A percentile compares a stretch with the other conserved stretches of the same genome.
Evolutionary conservation across 2,329 filamentous ascomycete genomes (phyloP).

Genomic region (Polychaeton citri): DNA sequence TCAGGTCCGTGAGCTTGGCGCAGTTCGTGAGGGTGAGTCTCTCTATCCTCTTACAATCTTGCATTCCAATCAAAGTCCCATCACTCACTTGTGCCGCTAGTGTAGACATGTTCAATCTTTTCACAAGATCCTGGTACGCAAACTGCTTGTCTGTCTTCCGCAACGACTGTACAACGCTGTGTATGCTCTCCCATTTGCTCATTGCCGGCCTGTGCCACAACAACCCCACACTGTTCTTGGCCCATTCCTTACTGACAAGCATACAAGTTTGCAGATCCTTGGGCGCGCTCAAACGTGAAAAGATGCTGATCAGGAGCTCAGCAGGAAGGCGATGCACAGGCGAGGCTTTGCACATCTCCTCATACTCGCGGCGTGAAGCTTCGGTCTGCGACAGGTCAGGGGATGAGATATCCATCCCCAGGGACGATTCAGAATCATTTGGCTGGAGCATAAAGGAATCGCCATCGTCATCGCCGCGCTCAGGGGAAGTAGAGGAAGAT

Average conservation of each 20-base stretch:
- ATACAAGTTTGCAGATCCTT: conserved; percentile 75
- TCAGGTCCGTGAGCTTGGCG: conserved; percentile 67
- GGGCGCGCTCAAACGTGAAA: conserved; percentile 62
- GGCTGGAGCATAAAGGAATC: conserved; percentile 73
- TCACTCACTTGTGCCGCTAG: conserved; percentile 70
- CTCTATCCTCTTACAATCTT: conserved; percentile 80
- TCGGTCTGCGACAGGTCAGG: conserved; percentile 49
- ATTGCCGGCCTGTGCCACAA: conserved; percentile 92
- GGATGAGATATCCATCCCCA: conserved; percentile 53
- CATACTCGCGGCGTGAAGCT: conserved; percentile 39
- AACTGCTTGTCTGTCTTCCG: conserved; percentile 65
- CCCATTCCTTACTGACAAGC: conserved; percentile 90
- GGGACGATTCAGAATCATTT: conserved; percentile 87
- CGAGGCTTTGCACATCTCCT: conserved; percentile 55
- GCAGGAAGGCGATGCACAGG: conserved; percentile 78
- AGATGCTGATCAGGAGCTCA: conserved; percentile 88
- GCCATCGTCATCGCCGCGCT: conserved; percentile 72
- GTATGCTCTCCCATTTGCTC: conserved; percentile 70
- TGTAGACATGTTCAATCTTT: conserved; percentile 76
- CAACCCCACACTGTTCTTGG: conserved; percentile 78
- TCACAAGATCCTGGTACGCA: conserved; percentile 78
- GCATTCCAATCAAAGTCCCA: conserved; percentile 71
- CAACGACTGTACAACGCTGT: conserved; percentile 68
- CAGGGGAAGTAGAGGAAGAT: conserved; percentile 63
- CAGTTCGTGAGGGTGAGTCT: conserved; percentile 87